Base-by-base conservation (phyloP, 805 yeast species). In the Starmera dryadoides region DNA sequence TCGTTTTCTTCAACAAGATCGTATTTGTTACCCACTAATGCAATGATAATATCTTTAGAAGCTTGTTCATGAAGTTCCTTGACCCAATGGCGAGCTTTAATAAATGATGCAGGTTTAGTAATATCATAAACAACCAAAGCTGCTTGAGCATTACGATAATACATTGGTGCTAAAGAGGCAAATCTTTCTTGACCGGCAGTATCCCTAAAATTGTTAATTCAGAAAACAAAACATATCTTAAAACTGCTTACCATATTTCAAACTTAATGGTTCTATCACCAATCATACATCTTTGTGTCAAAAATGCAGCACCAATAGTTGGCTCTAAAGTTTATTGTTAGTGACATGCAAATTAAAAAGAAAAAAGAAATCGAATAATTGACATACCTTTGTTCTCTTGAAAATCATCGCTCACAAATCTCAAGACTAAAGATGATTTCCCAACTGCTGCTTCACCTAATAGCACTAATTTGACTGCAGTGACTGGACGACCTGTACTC, bases 371-470 rank as follows among this genome's bases (percentile, higher is more conserved):
- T 8, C 10, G 10, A 10, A 4, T 15, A 28, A 6, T n/a, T 16
- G 4, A 52, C 63, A 26, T 38, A 62, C 67, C 68, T 58, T 91
- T 89, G 63, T 91, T 89, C 60, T 89, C 98, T 60, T 93, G 96
- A 63, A 91, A 91, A 56, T 91, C 97, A 61, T 91, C 87, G 47
- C 88, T 80, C 33, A 91, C 98, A 62, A 91, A 91, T 49, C 98
- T 73, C 48, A 91, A 71, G 28, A 91, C 98, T 25, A 91, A 71
- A 6, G 96, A 86, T 4, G 96, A 86, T 58, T 91, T 91, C 38
- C 98, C 98, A 15, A 91, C 98, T 0, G 98, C 98, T 1, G 97
- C 97, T 58, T 91, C 98, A 22, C 98, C 98, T 34, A 91, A 67
- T 31, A 91, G 76, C 8, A 91, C 98, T 41, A 91, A 73, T 62